These are phyloP conservation scores for Kwoniella pini DNA, from an alignment of 768 basidiomycete species.

Conservation along the genomic window DNA sequence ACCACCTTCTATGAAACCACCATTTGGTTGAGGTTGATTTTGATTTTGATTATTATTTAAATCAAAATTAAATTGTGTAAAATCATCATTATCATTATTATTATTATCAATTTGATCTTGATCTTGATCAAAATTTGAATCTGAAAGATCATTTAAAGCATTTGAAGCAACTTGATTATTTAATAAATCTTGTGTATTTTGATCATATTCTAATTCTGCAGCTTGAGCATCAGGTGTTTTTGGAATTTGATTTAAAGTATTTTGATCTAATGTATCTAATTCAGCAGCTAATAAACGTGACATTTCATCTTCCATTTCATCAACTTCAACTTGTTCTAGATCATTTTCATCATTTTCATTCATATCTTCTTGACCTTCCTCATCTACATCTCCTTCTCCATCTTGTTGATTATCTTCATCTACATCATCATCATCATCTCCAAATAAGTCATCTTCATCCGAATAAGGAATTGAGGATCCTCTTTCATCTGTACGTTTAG, in stretches of 20 bases:
- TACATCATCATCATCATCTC: slow-evolving; percentile 26
- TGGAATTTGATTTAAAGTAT: slow-evolving; percentile 6
- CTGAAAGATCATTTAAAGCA: slow-evolving; percentile 11
- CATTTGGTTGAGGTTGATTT: neutral
- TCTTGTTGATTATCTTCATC: slow-evolving; percentile 8
- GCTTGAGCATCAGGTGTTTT: slow-evolving; percentile 14
- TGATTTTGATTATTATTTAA: neutral
- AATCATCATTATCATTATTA: neutral
- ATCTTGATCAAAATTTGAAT: neutral
- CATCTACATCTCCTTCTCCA: slow-evolving; percentile 19
- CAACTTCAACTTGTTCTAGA: slow-evolving; percentile 23
- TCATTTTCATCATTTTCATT: no score
- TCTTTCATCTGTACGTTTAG: neutral
- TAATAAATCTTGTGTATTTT: neutral
- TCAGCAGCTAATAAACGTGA: slow-evolving; percentile 30
- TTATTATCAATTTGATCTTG: neutral
- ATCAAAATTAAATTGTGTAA: slow-evolving; percentile 8
- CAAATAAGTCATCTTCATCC: slow-evolving; percentile 23
- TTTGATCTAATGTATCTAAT: slow-evolving; percentile 22
- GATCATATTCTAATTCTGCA: neutral
- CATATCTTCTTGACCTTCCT: slow-evolving; percentile 20
- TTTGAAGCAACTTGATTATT: slow-evolving; percentile 1
- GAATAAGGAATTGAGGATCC: slow-evolving; percentile 17
- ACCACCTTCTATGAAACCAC: slow-evolving; percentile 32
- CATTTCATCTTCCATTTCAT: slow-evolving; percentile 34